Conservation (phyloP, 2,329 filamentous ascomycete genomes). For the Microsporum canis region DNA sequence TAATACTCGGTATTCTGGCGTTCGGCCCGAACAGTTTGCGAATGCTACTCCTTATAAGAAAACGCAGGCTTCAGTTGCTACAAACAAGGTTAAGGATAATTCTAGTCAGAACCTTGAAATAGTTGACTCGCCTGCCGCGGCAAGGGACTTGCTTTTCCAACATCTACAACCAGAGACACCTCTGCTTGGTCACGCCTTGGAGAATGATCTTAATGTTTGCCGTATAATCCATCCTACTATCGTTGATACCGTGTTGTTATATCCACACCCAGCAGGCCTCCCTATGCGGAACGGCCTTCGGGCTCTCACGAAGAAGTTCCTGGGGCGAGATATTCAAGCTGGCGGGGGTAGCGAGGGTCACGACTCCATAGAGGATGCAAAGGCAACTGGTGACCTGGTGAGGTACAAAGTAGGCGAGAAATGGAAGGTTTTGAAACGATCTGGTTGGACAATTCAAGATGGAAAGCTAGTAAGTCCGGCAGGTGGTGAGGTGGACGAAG, state of each 20-base stretch:
- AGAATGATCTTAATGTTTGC: conserved; percentile 83
- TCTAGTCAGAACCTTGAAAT: conserved; percentile 48
- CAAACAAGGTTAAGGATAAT: conserved; percentile 14
- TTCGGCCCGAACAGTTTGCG: conserved; percentile 64
- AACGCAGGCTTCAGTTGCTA: conserved; percentile 14
- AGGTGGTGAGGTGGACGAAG: neutral
- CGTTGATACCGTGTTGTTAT: conserved; percentile 77
- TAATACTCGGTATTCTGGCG: conserved; percentile 85
- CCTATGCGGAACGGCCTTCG: conserved; percentile 72
- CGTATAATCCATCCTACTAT: conserved; percentile 76
- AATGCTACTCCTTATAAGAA: conserved; percentile 49
- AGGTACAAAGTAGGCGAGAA: conserved; percentile 56
- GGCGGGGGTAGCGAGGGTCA: conserved; percentile 55
- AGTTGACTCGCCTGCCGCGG: conserved; percentile 61
- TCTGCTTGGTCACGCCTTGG: conserved; percentile 82
- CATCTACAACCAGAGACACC: conserved; percentile 66
- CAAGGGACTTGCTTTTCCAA: conserved; percentile 65
- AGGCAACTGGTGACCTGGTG: conserved; percentile 78
- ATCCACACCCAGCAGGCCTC: conserved; percentile 63
- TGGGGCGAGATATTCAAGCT: conserved; percentile 69
- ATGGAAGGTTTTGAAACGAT: conserved; percentile 55
- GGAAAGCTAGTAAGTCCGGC: conserved; percentile 27
- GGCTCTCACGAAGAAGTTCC: conserved; percentile 54
- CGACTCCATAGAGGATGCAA: conserved; percentile 84
- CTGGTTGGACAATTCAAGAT: conserved; percentile 55